phyloP scores from a whole-genome alignment of 225 moss, liverwort and hornwort genomes.

The Marchantia polymorpha region DNA sequence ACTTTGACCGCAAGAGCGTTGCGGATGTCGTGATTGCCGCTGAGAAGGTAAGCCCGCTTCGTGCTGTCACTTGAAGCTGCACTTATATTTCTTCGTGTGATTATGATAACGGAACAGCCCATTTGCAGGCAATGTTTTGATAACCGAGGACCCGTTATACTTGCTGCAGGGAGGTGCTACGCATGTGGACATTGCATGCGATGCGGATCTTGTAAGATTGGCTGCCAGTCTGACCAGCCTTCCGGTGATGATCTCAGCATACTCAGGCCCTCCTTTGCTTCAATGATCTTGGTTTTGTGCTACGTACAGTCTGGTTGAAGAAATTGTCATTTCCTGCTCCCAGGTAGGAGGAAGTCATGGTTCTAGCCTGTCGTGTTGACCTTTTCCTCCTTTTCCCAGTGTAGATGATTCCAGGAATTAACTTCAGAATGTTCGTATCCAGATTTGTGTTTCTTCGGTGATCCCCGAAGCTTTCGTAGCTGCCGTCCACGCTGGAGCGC shows the following conservation, averaged over 20 bases:
- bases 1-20: constrained; percentile 74
- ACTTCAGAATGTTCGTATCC: constrained; percentile 4
- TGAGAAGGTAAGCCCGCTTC: constrained; percentile 50
- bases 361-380: no score
- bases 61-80: not conserved
- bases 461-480: constrained; percentile 78
- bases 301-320: no score
- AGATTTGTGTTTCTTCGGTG: constrained; percentile 93
- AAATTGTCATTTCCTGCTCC: no score
- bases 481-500: constrained; percentile 87
- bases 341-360: no score
- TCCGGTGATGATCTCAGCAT: constrained; percentile 43
- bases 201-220: constrained; percentile 71
- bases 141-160: not conserved
- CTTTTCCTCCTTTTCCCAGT: no score
- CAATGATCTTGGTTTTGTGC: not conserved
- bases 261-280: no score
- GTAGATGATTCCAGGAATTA: not conserved
- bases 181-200: constrained; percentile 95
- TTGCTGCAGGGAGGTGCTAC: constrained; percentile 79
- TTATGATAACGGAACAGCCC: not conserved
- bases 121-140: not conserved
- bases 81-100: no score
- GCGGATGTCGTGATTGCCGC: constrained; percentile 78
- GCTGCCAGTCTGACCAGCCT: constrained; percentile 65